Conservation (phyloP, 2,329 filamentous ascomycete species). For the Byssoonygena ceratinophila region DNA sequence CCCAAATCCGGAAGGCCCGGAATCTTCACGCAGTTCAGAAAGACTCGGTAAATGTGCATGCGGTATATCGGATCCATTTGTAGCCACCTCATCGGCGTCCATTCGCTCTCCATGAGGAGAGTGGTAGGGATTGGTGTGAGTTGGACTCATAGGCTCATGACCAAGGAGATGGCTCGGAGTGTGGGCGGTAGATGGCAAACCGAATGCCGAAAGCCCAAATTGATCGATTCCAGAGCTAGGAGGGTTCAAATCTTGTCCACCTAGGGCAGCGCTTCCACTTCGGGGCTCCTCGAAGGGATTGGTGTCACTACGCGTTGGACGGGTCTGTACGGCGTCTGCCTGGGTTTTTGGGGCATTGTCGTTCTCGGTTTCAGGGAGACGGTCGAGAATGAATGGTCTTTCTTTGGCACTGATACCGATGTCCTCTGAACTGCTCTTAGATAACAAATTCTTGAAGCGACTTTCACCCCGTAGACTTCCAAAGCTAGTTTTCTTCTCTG, state of each 20-base stretch:
- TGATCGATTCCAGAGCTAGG: slow-evolving; percentile 41
- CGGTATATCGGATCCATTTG: slow-evolving; percentile 45
- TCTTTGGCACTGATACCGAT: slow-evolving; percentile 43
- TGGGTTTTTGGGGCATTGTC: slow-evolving; percentile 43
- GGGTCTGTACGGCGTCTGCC: slow-evolving; percentile 39
- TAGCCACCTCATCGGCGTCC: slow-evolving; percentile 51
- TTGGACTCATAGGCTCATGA: slow-evolving; percentile 72
- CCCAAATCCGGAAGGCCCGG: slow-evolving; percentile 44
- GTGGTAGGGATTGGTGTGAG: slow-evolving; percentile 90
- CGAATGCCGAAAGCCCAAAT: slow-evolving; percentile 50
- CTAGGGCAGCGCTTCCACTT: slow-evolving; percentile 56
- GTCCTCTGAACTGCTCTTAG: slow-evolving; percentile 64
- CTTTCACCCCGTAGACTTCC: slow-evolving; percentile 64
- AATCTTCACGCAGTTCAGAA: slow-evolving; percentile 44
- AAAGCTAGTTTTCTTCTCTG: slow-evolving; percentile 61
- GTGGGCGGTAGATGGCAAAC: slow-evolving; percentile 49
- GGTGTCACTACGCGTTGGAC: slow-evolving; percentile 40
- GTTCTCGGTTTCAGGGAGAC: slow-evolving; percentile 43
- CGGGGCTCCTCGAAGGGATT: slow-evolving; percentile 44
- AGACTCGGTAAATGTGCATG: slow-evolving; percentile 43
- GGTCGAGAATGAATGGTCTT: slow-evolving; percentile 45
- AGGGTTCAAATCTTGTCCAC: slow-evolving; percentile 60
- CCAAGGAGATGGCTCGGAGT: slow-evolving; percentile 41
- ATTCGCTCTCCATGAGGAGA: slow-evolving; percentile 69
- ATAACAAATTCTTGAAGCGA: slow-evolving; percentile 73